Base-by-base conservation (phyloP, 331 rosid species). In the Rosa hybrid region DNA sequence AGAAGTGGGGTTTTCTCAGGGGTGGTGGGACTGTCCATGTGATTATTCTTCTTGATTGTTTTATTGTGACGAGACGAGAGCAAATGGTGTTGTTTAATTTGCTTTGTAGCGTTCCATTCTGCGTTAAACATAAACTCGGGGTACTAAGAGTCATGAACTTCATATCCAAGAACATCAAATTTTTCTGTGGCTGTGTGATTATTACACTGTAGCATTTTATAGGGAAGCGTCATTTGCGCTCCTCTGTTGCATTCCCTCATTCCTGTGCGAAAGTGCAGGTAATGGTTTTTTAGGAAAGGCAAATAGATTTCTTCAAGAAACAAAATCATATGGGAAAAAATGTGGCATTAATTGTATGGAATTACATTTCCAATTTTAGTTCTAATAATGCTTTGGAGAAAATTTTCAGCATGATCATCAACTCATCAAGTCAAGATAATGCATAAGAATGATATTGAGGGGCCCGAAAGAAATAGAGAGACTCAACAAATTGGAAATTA, bases 1-100 rank as follows among this genome's bases (percentile, higher is more conserved):
- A 94, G 91, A 48, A 94, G 94, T 25, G 91, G 92, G 23, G 64
- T 44, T 30, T 94, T 79, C 73, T 84, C 87, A 39, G 83, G 90
- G 73, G 88, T 25, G 67, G 42, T n/a, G 0, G 84, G 82, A 77
- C 18, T 38, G 17, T 70, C 63, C 80, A 79, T 76, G 42, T 74
- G 67, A 57, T 14, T 63, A 20, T 27, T 21, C 81, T 59, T 60
- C 53, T 41, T 78, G 68, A 23, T 64, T 27, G 20, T 78, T 46
- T 30, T 76, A 64, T 85, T 79, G 62, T 16, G 80, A 60, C 51
- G 74, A 34, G 39, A 39, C 30, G 44, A 64, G 42, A 64, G 69
- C 44, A 64, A 64, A 64, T 30, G 20, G 44, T 64, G 1, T 2
- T 27, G 20, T 64, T 30, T 30, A 14, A 13, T 25, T 56, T 56